Conservation (phyloP, 2,329 filamentous ascomycete species). For the Colletotrichum falcatum region DNA sequence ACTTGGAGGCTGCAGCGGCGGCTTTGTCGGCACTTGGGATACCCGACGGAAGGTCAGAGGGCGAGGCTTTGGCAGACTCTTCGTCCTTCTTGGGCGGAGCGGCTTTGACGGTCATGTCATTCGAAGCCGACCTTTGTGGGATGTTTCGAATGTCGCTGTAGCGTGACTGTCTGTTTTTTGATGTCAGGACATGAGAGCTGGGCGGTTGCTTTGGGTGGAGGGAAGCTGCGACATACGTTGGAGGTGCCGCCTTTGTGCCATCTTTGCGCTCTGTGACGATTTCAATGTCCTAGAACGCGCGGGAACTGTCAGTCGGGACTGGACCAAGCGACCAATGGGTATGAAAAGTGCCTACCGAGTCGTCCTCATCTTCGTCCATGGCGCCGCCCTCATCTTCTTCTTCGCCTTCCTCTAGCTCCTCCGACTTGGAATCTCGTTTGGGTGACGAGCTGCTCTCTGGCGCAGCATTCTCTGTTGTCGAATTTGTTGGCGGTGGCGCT, state of each 20-base stretch:
- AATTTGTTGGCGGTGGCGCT: conserved; percentile 28
- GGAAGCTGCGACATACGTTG: conserved; percentile 59
- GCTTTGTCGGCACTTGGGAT: conserved; percentile 64
- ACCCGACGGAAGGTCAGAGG: conserved; percentile 46
- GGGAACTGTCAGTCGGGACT: conserved; percentile 17
- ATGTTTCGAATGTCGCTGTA: conserved; percentile 76
- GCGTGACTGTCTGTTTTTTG: conserved; percentile 63
- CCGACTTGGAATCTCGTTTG: conserved; percentile 51
- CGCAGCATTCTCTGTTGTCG: conserved; percentile 22
- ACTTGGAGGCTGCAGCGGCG: conserved; percentile 78
- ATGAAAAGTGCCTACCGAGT: conserved; percentile 55
- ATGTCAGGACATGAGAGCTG: neutral
- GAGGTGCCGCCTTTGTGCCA: conserved; percentile 69
- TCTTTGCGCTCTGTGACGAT: conserved; percentile 77
- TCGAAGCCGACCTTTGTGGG: conserved; percentile 68
- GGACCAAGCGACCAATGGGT: neutral
- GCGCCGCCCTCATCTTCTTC: conserved; percentile 72
- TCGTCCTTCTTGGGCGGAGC: conserved; percentile 61
- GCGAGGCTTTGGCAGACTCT: conserved; percentile 47
- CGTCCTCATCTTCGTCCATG: conserved; percentile 71
- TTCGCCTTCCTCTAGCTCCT: conserved; percentile 73
- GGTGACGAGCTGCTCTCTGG: conserved; percentile 33
- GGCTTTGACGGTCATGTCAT: conserved; percentile 61
- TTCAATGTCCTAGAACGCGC: conserved; percentile 67
- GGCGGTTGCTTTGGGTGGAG: neutral